A percentile compares a stretch with the other conserved stretches of the same genome.
Conservation (phyloP, 1,139 yeast genomes). For the Yamadazyma epiphylla region DNA sequence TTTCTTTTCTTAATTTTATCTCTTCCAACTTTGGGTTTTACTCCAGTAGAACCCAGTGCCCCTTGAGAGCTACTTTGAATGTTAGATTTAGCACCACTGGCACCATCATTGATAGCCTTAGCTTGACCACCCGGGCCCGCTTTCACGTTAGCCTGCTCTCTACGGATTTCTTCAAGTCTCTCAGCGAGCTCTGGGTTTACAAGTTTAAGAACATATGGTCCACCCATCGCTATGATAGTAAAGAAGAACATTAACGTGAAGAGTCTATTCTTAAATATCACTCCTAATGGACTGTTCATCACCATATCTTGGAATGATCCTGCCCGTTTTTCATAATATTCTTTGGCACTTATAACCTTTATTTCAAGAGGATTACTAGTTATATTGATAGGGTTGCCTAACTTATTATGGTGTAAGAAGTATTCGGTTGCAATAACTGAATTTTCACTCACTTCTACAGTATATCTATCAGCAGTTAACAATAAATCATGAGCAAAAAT, state of each 20-base stretch:
- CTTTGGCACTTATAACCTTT: slow-evolving; percentile 19
- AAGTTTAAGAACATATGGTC: slow-evolving; percentile 30
- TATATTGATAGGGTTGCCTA: slow-evolving; percentile 11
- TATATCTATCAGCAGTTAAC: slow-evolving; percentile 23
- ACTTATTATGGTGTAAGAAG: slow-evolving; percentile 8
- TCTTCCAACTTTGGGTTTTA: slow-evolving; percentile 7
- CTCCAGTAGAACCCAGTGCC: background rate
- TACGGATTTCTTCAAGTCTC: slow-evolving; percentile 25
- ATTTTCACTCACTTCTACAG: slow-evolving; percentile 21
- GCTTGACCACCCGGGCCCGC: background rate
- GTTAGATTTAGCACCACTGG: background rate
- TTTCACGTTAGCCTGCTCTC: slow-evolving; percentile 8
- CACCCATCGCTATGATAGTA: slow-evolving; percentile 27
- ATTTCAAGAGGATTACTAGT: slow-evolving; percentile 21
- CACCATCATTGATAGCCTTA: background rate
- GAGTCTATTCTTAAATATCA: slow-evolving; percentile 34
- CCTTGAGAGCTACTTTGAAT: slow-evolving; percentile 1
- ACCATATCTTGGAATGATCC: slow-evolving; percentile 33
- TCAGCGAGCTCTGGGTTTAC: slow-evolving; percentile 39
- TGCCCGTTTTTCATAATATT: slow-evolving; percentile 33
- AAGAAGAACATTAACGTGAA: slow-evolving; percentile 33
- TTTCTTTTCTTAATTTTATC: slow-evolving; percentile 5
- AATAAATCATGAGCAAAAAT: slow-evolving; percentile 37
- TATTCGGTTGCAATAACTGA: slow-evolving; percentile 22
- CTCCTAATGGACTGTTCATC: slow-evolving; percentile 41